These are phyloP conservation scores for Nothophytophthora sp. DNA, from an alignment of 352 stramenopile species.

Conservation along the genomic window DNA sequence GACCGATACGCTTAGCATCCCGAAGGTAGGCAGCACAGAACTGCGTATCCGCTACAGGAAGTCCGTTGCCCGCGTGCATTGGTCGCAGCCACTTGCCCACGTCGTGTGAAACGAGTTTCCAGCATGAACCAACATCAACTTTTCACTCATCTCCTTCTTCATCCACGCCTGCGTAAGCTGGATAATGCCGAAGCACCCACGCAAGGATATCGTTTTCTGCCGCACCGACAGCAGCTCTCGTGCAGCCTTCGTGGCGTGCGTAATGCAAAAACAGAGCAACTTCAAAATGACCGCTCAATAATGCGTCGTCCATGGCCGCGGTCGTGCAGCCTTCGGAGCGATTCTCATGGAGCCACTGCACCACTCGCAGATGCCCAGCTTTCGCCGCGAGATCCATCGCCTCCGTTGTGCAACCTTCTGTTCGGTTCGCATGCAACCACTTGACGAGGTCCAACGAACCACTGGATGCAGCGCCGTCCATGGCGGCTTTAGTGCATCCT, in stretches of 20 bases:
- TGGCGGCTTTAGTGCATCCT: not conserved
- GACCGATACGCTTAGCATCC: too few species aligned
- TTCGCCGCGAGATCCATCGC: not conserved
- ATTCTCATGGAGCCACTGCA: slow-evolving; percentile 1
- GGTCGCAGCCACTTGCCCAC: too few species aligned
- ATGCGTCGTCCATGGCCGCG: not conserved
- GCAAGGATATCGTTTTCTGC: not conserved
- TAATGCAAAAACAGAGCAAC: not conserved
- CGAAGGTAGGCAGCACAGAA: too few species aligned
- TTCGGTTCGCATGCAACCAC: not conserved
- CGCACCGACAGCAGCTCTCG: not conserved
- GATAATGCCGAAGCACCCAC: too few species aligned
- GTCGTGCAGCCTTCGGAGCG: not conserved
- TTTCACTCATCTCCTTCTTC: too few species aligned
- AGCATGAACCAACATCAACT: too few species aligned
- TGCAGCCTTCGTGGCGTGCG: not conserved
- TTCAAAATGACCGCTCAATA: not conserved
- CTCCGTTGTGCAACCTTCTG: not conserved
- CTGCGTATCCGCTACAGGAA: too few species aligned
- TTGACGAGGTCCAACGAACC: not conserved
- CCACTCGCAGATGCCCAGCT: not conserved
- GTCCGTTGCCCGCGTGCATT: too few species aligned
- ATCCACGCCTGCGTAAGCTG: too few species aligned
- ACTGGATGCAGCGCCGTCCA: not conserved
- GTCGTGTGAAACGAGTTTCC: too few species aligned